Evolutionary conservation across 441 rosid species (phyloP), one percentile per base, ranked within the genome.

Genomic region (Daphne laureola): DNA sequence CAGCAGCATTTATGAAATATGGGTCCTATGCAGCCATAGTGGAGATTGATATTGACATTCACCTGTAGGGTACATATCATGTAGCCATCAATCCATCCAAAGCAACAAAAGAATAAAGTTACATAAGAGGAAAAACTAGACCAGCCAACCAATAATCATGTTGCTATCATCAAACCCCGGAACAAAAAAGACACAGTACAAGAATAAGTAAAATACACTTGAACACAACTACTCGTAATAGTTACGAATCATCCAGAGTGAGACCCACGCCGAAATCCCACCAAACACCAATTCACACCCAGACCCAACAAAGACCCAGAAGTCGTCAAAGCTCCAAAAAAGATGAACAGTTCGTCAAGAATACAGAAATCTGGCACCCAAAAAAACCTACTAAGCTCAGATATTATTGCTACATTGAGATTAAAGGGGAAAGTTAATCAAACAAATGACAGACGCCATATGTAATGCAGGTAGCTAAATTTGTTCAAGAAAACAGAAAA

Each of bases 1-100:
- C 66, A 72, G 67, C 70, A 58, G 51, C 35, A 31, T 35, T 50
- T 51, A 58, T 42, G 64, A 54, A 67, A 43, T 12, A 63, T 71
- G 60, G 57, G 56, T 48, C 12, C 14, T 14, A 42, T 55, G 52
- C 14, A 31, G 52, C 55, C 53, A 46, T 17, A 50, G 53, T 57
- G 57, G 36, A 58, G 38, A 43, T 59, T 62, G 53, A 64, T 13
- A 41, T 50, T 44, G 49, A 70, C 59, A 41, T 46, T 43, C 17
- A 27, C 42, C 11, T 59, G 48, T 53, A 40, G 40, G 67, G 62
- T 21, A 21, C 25, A 21, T 21, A 21, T 21, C 25, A 21, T 21
- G 25, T 21, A 21, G 25, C 25, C 25, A 21, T 21, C 25, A 21
- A 18, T 18, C 23, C 23, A 18, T 18, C 2, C 25, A 21, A 21